Base-by-base conservation (phyloP, 129 eudicot species). In the Deinandra increscens region DNA sequence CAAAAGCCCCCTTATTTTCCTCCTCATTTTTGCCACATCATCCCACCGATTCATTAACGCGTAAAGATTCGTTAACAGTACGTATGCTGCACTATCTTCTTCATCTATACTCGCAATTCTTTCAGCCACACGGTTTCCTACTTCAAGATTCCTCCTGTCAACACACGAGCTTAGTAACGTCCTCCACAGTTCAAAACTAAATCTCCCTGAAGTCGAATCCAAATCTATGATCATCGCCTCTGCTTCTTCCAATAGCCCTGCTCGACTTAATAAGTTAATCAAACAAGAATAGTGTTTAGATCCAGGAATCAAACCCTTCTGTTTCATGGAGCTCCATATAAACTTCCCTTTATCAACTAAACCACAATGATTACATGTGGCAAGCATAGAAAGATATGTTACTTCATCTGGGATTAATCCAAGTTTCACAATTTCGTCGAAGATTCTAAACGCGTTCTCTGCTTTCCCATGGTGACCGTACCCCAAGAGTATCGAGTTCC, bases 391-490 rank as follows among this genome's bases (percentile, higher is more conserved):
- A 48, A 88, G 71, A 73, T 72, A 91, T 6, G 97, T 91, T 36
- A 88, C 85, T 8, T 69, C 81, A 75, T 91, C 97, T 29, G 93
- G 90, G 54, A 54, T 54, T 5, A 86, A 75, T 29, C 84, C 83
- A 5, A 18, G 78, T 68, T 65, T 79, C 59, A 79, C 17, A 60
- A 92, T 84, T 69, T 82, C 67, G 38, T 85, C 81, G 14, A 84
- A 80, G 18, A 84, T 79, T 61, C 60, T 66, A 48, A 84, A 78
- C 12, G 91, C 91, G 66, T 69, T 85, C 4, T 69, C 70, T 10
- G 85, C 85, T 79, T 74, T 88, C 33, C 98, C 97, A 71, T 91
- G 97, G 74, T 85, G 85, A 61, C 96, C 84, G 13, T 83, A 91
- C 36, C 87, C 96, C 7, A 86, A 84, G 23, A 91, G 83, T 74